Percentiles rank a stretch among this genome's conserved stretches.
Evolutionary conservation across 805 yeast genomes (phyloP).

Genomic region (Isabelozyma rhagii): DNA sequence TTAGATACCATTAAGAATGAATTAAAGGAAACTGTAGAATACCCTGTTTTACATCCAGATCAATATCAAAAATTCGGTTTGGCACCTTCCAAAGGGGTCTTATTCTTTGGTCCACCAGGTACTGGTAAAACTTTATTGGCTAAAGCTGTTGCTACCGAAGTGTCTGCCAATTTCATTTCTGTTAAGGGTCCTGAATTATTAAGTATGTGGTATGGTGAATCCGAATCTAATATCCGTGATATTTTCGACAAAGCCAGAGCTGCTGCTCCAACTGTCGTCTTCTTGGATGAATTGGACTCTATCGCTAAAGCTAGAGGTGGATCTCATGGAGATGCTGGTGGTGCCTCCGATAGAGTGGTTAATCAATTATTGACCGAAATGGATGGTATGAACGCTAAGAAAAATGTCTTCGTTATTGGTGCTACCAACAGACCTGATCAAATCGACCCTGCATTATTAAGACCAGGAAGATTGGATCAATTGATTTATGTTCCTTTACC

Average conservation of each 20-base stretch:
- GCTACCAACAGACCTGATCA: conserved; percentile 99
- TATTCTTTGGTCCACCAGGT: conserved; percentile 99
- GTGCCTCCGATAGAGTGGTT: conserved; percentile 94
- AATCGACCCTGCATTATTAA: conserved; percentile 95
- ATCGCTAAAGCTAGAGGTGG: conserved; percentile 98
- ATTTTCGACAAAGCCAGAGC: conserved; percentile 98
- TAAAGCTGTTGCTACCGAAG: conserved; percentile 99
- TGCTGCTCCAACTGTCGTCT: conserved; percentile 98
- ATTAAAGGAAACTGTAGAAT: conserved; percentile 97
- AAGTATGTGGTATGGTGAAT: conserved; percentile 99
- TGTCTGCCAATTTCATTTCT: conserved; percentile 95
- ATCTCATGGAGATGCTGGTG: conserved; percentile 87
- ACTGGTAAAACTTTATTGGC: conserved; percentile 98
- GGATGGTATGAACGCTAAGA: conserved; percentile 99
- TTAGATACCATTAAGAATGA: conserved; percentile 93
- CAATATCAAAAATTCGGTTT: conserved; percentile 97
- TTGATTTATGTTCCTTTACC: conserved; percentile 98
- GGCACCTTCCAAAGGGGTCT: conserved; percentile 96
- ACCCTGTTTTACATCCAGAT: conserved; percentile 98
- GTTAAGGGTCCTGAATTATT: conserved; percentile 96
- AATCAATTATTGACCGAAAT: conserved; percentile 94
- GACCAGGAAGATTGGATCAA: conserved; percentile 99
- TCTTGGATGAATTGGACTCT: conserved; percentile 96
- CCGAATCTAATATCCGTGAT: conserved; percentile 95
- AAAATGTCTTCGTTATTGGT: conserved; percentile 97